Conservation (phyloP, 345 rosid species). For the Citrus reticulata region DNA sequence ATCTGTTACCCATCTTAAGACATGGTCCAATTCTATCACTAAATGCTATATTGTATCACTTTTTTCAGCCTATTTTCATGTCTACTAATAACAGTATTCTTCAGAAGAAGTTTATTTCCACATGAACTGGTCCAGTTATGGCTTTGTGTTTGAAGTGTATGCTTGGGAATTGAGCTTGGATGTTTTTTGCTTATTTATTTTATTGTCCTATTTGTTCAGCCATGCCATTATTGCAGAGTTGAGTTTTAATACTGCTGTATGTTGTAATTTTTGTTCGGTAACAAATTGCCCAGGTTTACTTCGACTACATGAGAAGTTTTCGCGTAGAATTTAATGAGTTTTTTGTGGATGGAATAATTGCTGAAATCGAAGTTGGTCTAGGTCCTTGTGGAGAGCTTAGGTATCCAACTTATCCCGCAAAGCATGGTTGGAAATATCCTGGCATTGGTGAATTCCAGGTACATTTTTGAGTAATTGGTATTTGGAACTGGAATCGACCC, state of each 20-base stretch:
- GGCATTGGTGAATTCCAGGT: constrained; percentile 99
- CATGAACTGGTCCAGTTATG: neutral
- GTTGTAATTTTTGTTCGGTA: constrained; percentile 1
- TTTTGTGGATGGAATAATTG: constrained; percentile 62
- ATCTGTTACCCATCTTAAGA: neutral
- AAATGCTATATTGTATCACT: neutral
- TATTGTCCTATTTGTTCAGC: neutral
- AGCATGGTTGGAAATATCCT: constrained; percentile 90
- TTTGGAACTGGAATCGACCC: neutral
- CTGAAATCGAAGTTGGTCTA: constrained; percentile 86
- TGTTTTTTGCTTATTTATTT: neutral
- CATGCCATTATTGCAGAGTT: neutral
- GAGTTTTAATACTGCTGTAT: neutral
- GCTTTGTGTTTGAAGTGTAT: neutral
- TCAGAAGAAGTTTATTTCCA: neutral
- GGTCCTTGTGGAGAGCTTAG: constrained; percentile 98
- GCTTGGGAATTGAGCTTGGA: neutral
- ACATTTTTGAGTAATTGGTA: constrained; percentile 8
- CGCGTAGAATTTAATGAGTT: constrained; percentile 85
- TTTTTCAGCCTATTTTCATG: neutral
- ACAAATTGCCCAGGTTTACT: constrained; percentile 59
- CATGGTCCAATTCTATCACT: neutral
- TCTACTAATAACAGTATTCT: neutral
- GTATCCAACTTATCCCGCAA: constrained; percentile 85
- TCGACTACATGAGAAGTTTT: constrained; percentile 96